These are phyloP conservation scores for Camelina neglecta DNA, from an alignment of 345 rosid genomes.

Conservation along the genomic window DNA sequence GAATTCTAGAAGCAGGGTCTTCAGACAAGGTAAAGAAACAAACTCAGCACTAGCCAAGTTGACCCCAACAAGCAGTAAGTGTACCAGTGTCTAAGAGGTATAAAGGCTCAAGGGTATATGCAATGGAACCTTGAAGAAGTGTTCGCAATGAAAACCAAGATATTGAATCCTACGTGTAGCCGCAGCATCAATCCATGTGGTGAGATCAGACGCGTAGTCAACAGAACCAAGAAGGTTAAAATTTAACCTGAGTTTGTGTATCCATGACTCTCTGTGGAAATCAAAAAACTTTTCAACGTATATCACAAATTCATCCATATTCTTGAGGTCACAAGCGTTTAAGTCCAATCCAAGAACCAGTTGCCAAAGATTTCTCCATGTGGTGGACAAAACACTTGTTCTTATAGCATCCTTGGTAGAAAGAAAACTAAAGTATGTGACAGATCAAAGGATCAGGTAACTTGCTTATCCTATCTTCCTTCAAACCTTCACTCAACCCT, in stretches of 20 bases:
- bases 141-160: background rate
- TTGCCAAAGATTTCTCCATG: conserved; percentile 2
- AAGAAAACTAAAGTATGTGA: background rate
- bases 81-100: background rate
- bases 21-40: conserved; percentile 15
- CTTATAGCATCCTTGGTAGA: background rate
- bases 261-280: background rate
- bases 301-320: background rate
- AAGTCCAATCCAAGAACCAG: background rate
- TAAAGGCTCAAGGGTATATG: background rate
- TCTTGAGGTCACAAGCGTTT: no score
- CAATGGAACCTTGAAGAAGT: background rate
- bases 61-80: background rate
- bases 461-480: background rate
- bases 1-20: background rate
- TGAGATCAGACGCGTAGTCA: background rate
- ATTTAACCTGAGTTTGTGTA: background rate
- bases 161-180: conserved; percentile 1
- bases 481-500: no score
- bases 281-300: background rate
- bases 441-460: conserved; percentile 3
- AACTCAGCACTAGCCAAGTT: background rate
- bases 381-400: conserved; percentile 5
- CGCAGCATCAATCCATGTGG: background rate
- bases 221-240: background rate